A percentile compares a stretch with the other conserved stretches of the same genome.
Conservation (phyloP, 768 basidiomycete genomes). For the Tulasnella sp. region DNA sequence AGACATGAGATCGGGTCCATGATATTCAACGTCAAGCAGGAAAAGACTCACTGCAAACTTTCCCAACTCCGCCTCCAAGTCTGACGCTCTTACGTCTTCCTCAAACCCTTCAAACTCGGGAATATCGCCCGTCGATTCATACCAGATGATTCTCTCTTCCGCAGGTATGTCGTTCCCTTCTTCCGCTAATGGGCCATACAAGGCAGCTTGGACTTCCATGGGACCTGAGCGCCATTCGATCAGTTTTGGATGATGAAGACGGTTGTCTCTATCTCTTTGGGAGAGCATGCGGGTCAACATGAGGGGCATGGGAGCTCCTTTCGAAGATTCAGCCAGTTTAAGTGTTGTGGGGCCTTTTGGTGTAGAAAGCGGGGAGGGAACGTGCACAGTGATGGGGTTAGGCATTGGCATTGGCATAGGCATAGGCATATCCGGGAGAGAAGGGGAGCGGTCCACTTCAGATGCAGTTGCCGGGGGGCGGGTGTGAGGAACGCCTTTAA, state of each 20-base stretch:
- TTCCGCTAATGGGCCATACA: constrained; percentile 24
- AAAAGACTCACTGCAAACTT: constrained; percentile 21
- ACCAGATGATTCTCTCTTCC: constrained; percentile 21
- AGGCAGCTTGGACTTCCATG: constrained; percentile 23
- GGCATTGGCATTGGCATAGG: background rate
- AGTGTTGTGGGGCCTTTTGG: background rate
- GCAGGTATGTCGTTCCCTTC: constrained; percentile 19
- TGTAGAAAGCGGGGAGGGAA: background rate
- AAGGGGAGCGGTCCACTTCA: background rate
- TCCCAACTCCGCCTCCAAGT: constrained; percentile 18
- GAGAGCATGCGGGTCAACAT: background rate
- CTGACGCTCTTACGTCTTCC: constrained; percentile 15
- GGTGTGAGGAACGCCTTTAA: background rate
- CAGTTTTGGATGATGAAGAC: background rate
- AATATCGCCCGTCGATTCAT: background rate
- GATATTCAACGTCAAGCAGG: background rate
- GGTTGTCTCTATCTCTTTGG: background rate
- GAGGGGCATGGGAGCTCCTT: background rate
- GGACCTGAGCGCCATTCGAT: constrained; percentile 25
- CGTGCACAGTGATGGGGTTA: background rate
- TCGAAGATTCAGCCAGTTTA: background rate
- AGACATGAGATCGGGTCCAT: background rate
- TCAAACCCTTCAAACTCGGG: constrained; percentile 21
- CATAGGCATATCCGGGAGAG: background rate
- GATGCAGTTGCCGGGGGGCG: background rate